Conservation (phyloP, 169 alveolate species). For the Eimeria sp. region DNA sequence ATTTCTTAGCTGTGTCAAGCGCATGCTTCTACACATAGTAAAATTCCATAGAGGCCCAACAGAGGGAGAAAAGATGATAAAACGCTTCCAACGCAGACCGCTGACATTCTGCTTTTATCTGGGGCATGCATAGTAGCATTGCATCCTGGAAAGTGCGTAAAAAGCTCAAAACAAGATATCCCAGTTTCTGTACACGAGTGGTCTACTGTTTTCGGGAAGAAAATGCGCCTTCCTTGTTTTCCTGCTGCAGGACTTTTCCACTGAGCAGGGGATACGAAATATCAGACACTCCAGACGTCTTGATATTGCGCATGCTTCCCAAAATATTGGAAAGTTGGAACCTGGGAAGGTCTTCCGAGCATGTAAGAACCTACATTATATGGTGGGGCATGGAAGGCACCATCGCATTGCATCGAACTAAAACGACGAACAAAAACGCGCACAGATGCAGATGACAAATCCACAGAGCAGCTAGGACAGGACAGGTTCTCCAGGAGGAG, state of each 20-base stretch:
- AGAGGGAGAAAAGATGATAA: neutral
- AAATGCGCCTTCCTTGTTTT: neutral
- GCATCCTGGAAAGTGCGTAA: too few species aligned
- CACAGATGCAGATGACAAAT: neutral
- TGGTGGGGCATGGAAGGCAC: neutral
- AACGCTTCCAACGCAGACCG: neutral
- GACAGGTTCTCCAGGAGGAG: neutral
- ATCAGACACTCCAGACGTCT: neutral
- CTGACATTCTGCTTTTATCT: neutral
- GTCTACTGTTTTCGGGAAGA: slow-evolving; percentile 32
- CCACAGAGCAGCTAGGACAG: neutral
- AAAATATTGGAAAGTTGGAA: neutral
- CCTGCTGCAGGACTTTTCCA: slow-evolving; percentile 11
- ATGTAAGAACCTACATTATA: slow-evolving; percentile 8
- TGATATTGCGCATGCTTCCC: slow-evolving; percentile 6
- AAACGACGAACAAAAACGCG: neutral
- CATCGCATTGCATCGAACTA: slow-evolving; percentile 19
- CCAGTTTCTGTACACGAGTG: slow-evolving; percentile 24
- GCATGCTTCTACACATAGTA: neutral
- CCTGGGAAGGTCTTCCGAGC: neutral
- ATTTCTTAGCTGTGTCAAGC: neutral
- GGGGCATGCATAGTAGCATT: neutral
- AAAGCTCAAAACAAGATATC: slow-evolving; percentile 1
- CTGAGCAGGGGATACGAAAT: neutral
- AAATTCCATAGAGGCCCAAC: neutral